Percentiles rank a stretch among this genome's conserved stretches.
phyloP scores from a whole-genome alignment of 371 early-diverging fungal species.

The Batkoa obscura region DNA sequence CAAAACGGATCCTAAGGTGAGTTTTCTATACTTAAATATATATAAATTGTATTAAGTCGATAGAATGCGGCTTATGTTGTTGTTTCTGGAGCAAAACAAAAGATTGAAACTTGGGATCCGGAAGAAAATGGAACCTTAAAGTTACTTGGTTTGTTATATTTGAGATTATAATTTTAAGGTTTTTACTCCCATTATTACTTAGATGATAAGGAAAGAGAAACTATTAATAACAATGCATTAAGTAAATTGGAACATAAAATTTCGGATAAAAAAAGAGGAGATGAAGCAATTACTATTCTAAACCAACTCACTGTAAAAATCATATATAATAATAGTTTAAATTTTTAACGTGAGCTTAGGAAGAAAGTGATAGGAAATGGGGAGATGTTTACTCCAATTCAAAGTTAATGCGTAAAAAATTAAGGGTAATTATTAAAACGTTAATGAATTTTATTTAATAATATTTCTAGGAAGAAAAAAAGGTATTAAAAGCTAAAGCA shows the following conservation, averaged over 20 bases:
- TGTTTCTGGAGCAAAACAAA: constrained; percentile 50
- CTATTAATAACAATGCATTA: constrained; percentile 37
- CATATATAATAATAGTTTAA: neutral
- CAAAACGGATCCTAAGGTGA: constrained; percentile 83
- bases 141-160: constrained; percentile 16
- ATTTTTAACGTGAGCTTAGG: constrained; percentile 8
- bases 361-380: constrained; percentile 41
- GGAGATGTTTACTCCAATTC: constrained; percentile 55
- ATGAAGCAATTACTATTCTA: constrained; percentile 25
- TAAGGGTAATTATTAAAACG: constrained; percentile 23
- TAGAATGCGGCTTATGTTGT: constrained; percentile 64
- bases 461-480: neutral
- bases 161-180: constrained; percentile 1
- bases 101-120: constrained; percentile 51
- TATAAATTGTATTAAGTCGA: neutral
- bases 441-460: neutral
- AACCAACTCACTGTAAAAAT: constrained; percentile 29
- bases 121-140: constrained; percentile 46
- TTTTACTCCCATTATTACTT: constrained; percentile 6
- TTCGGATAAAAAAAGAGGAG: constrained; percentile 27
- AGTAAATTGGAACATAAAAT: constrained; percentile 42
- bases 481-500: constrained; percentile 8
- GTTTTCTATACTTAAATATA: neutral
- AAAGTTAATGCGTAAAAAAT: constrained; percentile 42
- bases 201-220: constrained; percentile 35